These are phyloP conservation scores for Auricularia auricula-judae DNA, from an alignment of 768 basidiomycete species.

Conservation along the genomic window DNA sequence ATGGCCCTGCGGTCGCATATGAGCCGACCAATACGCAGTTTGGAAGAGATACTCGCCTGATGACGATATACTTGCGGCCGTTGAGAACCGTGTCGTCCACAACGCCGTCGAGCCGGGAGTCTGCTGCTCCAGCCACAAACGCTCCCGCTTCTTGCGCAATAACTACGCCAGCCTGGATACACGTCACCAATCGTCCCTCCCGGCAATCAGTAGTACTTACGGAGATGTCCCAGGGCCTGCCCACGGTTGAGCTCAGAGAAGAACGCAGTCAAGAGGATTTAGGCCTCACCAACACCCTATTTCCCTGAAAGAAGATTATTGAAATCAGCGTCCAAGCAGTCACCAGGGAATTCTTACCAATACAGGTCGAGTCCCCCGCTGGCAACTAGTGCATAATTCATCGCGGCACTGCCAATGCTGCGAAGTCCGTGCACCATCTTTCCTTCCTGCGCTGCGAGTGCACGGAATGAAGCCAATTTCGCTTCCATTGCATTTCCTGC, in stretches of 20 bases:
- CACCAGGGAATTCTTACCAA: conserved; percentile 40
- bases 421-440: conserved; percentile 80
- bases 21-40: not conserved
- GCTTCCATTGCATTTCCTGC: conserved; percentile 36
- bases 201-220: conserved; percentile 22
- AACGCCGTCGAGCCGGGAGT: conserved; percentile 27
- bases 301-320: conserved; percentile 38
- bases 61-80: conserved; percentile 72
- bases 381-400: conserved; percentile 78
- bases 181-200: not conserved
- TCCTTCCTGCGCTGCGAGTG: conserved; percentile 63
- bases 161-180: conserved; percentile 63
- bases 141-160: conserved; percentile 88
- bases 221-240: conserved; percentile 78
- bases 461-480: conserved; percentile 58
- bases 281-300: conserved; percentile 57
- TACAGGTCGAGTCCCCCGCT: conserved; percentile 83
- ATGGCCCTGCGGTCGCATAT: conserved; percentile 36
- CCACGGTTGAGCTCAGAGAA: not conserved
- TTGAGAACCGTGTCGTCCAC: conserved; percentile 53
- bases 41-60: conserved; percentile 19
- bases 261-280: not conserved
- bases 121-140: conserved; percentile 60
- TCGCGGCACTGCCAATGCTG: conserved; percentile 72
- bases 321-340: conserved; percentile 5